Evolutionary conservation across 306 rosid genomes (phyloP).

Genomic region (Cucumis hystrix): DNA sequence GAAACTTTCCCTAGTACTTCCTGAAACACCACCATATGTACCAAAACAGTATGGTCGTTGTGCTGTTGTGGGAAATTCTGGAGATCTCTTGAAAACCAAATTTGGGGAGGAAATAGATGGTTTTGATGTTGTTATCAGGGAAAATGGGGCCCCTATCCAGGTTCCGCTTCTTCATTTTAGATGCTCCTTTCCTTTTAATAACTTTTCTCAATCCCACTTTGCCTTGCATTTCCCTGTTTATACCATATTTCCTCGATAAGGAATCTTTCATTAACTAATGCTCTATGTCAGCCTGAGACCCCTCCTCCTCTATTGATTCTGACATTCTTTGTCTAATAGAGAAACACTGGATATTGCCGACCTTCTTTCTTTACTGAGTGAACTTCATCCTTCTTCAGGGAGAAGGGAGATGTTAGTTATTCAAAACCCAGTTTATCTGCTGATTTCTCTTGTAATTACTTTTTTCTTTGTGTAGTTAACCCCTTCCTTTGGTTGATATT

Average conservation of each 20-base stretch:
- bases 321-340: neutral
- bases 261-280: neutral
- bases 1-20: constrained; percentile 88
- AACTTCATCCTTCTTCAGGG: neutral
- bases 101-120: constrained; percentile 86
- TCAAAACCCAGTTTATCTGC: neutral
- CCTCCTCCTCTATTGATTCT: neutral
- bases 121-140: constrained; percentile 79
- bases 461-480: neutral
- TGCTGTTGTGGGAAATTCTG: constrained; percentile 94
- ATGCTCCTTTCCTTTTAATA: constrained; percentile 1
- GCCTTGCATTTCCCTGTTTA: neutral
- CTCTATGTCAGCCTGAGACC: neutral
- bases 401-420: neutral
- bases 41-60: constrained; percentile 84
- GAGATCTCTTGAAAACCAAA: constrained; percentile 86
- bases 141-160: constrained; percentile 92
- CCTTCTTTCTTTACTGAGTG: neutral
- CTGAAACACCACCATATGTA: constrained; percentile 72
- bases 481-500: neutral
- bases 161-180: constrained; percentile 23
- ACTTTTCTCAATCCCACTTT: constrained; percentile 5
- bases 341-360: neutral
- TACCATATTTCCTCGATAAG: neutral
- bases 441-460: neutral